These are phyloP conservation scores for Plasmodium malariae DNA, from an alignment of 169 alveolate genomes.

Conservation along the genomic window DNA sequence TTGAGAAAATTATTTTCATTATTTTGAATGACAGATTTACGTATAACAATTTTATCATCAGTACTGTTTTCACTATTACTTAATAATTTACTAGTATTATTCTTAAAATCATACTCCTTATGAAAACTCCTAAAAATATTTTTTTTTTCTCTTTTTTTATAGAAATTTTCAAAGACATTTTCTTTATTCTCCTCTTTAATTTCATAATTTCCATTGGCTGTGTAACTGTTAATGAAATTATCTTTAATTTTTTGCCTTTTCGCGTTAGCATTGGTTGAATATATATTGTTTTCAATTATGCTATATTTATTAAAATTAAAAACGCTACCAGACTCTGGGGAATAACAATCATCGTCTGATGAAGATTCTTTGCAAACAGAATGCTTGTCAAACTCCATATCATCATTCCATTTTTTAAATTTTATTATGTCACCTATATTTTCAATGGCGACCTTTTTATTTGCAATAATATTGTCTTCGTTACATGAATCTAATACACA, in stretches of 20 bases:
- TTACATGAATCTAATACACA: background rate
- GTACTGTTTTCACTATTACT: background rate
- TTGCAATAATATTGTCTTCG: conserved; percentile 12
- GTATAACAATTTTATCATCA: conserved; percentile 7
- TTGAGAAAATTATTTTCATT: background rate
- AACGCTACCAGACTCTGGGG: conserved; percentile 49
- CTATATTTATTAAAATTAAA: conserved; percentile 54
- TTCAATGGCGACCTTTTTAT: conserved; percentile 21
- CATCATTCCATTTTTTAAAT: conserved; percentile 56
- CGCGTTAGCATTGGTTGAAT: conserved; percentile 58
- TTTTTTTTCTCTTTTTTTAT: conserved; percentile 9
- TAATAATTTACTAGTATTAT: background rate
- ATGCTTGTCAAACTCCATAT: conserved; percentile 30
- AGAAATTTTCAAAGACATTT: background rate
- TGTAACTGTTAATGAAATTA: background rate
- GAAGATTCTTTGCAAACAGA: conserved; percentile 37
- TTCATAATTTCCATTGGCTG: conserved; percentile 17
- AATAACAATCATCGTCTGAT: conserved; percentile 32
- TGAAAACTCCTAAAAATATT: background rate
- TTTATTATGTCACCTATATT: conserved; percentile 59
- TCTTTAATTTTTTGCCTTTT: conserved; percentile 34
- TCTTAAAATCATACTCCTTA: background rate
- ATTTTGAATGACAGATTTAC: conserved; percentile 2
- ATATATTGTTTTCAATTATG: conserved; percentile 53
- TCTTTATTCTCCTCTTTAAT: conserved; percentile 18